Conservation (phyloP, 2,329 filamentous ascomycete species). For the Colletotrichum noveboracense region DNA sequence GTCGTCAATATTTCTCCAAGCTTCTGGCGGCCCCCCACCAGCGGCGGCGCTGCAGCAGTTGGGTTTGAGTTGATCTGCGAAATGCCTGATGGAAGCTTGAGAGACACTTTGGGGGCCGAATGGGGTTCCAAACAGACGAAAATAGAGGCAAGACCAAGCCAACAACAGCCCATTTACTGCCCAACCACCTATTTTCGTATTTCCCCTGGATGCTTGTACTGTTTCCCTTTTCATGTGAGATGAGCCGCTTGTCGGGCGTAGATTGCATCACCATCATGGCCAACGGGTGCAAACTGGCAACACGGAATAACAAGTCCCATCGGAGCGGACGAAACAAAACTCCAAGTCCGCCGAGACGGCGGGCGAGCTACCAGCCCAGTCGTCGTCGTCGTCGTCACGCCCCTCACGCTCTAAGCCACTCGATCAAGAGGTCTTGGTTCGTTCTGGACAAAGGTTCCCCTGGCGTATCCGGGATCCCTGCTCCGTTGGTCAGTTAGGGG, state of each 20-base stretch:
- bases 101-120: background rate
- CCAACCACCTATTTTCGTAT: background rate
- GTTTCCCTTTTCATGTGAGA: background rate
- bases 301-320: background rate
- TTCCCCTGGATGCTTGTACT: too few species aligned
- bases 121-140: background rate
- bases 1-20: conserved; percentile 5
- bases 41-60: background rate
- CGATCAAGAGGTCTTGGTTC: background rate
- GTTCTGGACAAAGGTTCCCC: conserved; percentile 15
- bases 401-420: conserved; percentile 17
- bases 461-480: conserved; percentile 9
- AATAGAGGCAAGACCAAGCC: background rate
- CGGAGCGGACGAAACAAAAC: conserved; percentile 10
- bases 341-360: conserved; percentile 16
- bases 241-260: conserved; percentile 1
- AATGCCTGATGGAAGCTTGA: background rate
- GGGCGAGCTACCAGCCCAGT: background rate
- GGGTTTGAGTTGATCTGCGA: background rate
- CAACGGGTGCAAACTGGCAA: background rate
- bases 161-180: background rate
- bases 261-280: background rate
- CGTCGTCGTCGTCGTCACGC: conserved; percentile 11
- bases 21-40: background rate
- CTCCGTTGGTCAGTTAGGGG: background rate